Evolutionary conservation across 345 rosid genomes (phyloP), one percentile per base, ranked within the genome.

Genomic region (Arabis hirsuta): DNA sequence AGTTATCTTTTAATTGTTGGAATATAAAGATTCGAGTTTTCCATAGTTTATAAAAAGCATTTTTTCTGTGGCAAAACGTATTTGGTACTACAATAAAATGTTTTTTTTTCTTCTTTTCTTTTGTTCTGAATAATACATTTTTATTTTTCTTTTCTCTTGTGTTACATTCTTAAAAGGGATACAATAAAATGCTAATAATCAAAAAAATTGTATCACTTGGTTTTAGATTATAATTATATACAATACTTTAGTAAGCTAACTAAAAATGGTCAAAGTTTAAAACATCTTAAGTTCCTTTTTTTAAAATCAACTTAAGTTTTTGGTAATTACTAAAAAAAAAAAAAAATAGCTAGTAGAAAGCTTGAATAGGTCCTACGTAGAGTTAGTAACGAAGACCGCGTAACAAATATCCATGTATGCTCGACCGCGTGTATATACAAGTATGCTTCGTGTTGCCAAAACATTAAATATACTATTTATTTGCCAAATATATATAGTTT

Each of bases 381-480:
- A 59, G 8, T 24, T 7, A 41, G 5, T 12, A 42, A 24, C 36
- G 19, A 7, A 20, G 34, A 22, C 56, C 34, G 56, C 56, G 14
- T 26, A 12, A 27, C 4, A 27, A n/a, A 12, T 4, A 41, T 59
- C 19, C 32, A 39, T 58, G 6, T 19, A 38, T 19, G 45, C 24
- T 19, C 62, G 62, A 10, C 29, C 27, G 45, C 34, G 34, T 31
- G 0, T 31, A 31, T 31, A 31, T 16, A 16, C 7, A 32, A 39
- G 63, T 58, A 39, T 58, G 63, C 14, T 39, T 39, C 16, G 48
- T 59, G 19, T 60, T 60, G 50, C 34, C 65, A 13, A 59, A 59
- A 59, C 48, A 59, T 59, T 22, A 41, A 39, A 60, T 42, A 2
- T 32, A 32, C 36, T 22, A 57, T 11, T 5, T 12, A 9, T 19